phyloP scores from a whole-genome alignment of 257 asterid species.

The Rehmannia glutinosa region DNA sequence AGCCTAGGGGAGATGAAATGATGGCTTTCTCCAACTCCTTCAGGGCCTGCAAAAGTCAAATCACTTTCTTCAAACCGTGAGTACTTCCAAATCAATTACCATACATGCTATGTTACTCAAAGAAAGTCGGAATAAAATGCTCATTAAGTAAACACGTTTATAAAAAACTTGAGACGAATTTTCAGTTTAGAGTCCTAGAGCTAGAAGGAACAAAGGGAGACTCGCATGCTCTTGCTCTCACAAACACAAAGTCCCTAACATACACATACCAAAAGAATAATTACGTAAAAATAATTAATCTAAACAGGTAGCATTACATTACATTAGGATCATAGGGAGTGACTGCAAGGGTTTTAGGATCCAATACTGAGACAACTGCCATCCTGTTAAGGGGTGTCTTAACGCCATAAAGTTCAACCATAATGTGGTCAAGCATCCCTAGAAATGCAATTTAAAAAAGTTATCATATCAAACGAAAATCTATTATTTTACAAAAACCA shows the following conservation, averaged over 20 bases:
- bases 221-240: not conserved
- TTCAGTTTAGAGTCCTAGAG: not conserved
- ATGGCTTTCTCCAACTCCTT: constrained; percentile 94
- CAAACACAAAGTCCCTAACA: not conserved
- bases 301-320: constrained; percentile 25
- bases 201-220: not conserved
- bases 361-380: constrained; percentile 88
- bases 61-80: constrained; percentile 6
- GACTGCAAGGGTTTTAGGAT: constrained; percentile 78
- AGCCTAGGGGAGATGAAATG: constrained; percentile 75
- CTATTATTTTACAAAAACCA: not conserved
- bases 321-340: constrained; percentile 86
- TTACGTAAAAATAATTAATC: not conserved
- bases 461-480: not conserved
- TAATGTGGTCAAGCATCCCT: constrained; percentile 97
- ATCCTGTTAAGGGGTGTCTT: constrained; percentile 81
- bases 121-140: not conserved
- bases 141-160: not conserved
- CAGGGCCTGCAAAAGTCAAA: constrained; percentile 51
- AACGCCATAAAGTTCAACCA: constrained; percentile 70
- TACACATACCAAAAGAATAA: not conserved
- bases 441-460: constrained; percentile 14
- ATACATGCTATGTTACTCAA: not conserved
- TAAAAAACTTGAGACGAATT: not conserved
- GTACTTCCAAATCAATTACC: not conserved